phyloP scores from a whole-genome alignment of 805 yeast species.

The Tetrapisispora iriomotensis region DNA sequence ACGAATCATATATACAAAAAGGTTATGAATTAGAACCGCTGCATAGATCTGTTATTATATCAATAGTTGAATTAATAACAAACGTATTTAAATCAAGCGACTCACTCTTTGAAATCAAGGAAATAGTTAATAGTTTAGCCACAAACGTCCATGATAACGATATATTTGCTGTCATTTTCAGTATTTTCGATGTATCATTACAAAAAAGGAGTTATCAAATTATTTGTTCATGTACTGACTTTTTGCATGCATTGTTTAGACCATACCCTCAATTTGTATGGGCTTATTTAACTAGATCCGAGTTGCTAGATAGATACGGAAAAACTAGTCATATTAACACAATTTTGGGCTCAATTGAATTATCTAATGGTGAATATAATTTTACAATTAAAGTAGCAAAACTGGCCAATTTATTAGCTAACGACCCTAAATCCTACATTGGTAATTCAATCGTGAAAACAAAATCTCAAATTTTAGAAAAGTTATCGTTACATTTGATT shows the following conservation, averaged over 20 bases:
- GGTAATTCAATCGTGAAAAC: conserved; percentile 28
- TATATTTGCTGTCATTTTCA: conserved; percentile 50
- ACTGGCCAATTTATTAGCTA: conserved; percentile 43
- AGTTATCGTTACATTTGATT: conserved; percentile 46
- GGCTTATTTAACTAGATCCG: conserved; percentile 64
- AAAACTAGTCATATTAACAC: conserved; percentile 55
- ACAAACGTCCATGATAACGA: conserved; percentile 42
- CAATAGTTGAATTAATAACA: conserved; percentile 43
- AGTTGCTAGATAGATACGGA: conserved; percentile 49
- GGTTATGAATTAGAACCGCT: conserved; percentile 29
- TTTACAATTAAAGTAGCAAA: conserved; percentile 55
- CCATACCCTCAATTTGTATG: conserved; percentile 61
- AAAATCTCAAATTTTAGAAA: conserved; percentile 46
- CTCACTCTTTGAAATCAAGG: conserved; percentile 33
- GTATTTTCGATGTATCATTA: conserved; percentile 59
- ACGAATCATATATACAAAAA: conserved; percentile 14
- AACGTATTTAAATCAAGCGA: conserved; percentile 34
- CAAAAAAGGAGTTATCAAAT: conserved; percentile 42
- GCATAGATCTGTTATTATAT: conserved; percentile 34
- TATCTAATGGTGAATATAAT: conserved; percentile 53
- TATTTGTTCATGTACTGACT: conserved; percentile 37
- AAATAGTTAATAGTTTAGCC: conserved; percentile 28
- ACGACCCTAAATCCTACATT: conserved; percentile 36
- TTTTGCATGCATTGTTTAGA: conserved; percentile 40
- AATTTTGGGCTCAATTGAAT: conserved; percentile 63